phyloP scores from a whole-genome alignment of 257 asterid species.

The Solanum peruvianum region DNA sequence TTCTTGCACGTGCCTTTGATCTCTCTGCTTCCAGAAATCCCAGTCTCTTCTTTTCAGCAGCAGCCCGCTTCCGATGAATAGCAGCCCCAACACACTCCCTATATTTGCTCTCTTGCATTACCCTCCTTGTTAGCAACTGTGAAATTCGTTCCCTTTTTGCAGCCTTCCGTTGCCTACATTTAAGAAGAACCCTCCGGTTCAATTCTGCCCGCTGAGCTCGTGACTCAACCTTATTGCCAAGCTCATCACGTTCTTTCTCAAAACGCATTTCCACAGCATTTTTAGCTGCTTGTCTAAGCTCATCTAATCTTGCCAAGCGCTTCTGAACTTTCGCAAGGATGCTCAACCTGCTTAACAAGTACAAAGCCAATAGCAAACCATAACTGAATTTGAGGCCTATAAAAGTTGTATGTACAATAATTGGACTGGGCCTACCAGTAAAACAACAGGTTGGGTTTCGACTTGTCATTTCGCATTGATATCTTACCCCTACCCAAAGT shows the following conservation, averaged over 20 bases:
- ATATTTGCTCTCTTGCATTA: constrained; percentile 11
- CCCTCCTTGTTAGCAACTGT: constrained; percentile 9
- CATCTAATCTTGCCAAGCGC: constrained; percentile 20
- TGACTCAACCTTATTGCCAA: constrained; percentile 11
- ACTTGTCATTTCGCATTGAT: not conserved
- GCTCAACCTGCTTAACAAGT: constrained; percentile 14
- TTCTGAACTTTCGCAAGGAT: constrained; percentile 15
- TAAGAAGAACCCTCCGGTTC: constrained; percentile 11
- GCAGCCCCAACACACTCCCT: constrained; percentile 19
- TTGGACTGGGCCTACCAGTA: not conserved
- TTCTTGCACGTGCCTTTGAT: constrained; percentile 15
- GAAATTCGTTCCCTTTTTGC: constrained; percentile 12
- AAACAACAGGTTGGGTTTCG: not conserved
- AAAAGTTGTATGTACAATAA: not conserved
- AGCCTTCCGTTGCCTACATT: constrained; percentile 9
- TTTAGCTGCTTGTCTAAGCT: constrained; percentile 17
- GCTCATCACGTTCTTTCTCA: constrained; percentile 8
- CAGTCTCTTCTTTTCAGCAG: constrained; percentile 16
- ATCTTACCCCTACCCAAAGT: not conserved
- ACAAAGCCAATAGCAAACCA: not conserved
- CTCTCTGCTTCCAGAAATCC: constrained; percentile 17
- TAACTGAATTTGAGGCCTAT: not conserved
- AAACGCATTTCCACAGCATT: constrained; percentile 13
- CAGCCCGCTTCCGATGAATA: constrained; percentile 13
- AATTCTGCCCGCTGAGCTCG: constrained; percentile 13